Evolutionary conservation across 805 yeast genomes (phyloP).

Genomic region (Candida arabinofermentans): DNA sequence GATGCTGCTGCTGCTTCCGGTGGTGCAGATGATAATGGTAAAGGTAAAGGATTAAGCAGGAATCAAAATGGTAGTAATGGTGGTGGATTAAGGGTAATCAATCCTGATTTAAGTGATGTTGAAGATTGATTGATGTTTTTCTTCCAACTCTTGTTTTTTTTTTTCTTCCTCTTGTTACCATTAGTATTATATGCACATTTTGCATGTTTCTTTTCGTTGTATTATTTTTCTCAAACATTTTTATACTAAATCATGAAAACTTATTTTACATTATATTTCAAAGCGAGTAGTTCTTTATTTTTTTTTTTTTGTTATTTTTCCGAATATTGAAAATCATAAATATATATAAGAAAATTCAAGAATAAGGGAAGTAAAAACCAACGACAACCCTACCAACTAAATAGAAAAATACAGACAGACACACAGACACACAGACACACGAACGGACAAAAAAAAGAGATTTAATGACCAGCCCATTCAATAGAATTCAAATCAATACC

Average conservation of each 20-base stretch:
- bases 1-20: conserved; percentile 30
- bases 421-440: neutral
- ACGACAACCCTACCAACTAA: too few relatives aligned
- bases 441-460: neutral
- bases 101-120: conserved; percentile 28
- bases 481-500: conserved; percentile 92
- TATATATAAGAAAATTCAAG: too few relatives aligned
- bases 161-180: neutral
- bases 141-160: neutral
- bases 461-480: conserved; percentile 95
- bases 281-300: too few relatives aligned
- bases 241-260: too few relatives aligned
- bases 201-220: too few relatives aligned
- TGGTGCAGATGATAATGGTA: conserved; percentile 6
- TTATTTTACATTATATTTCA: too few relatives aligned
- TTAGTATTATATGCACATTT: neutral
- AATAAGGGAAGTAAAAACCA: too few relatives aligned
- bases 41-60: neutral
- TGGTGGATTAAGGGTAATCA: conserved; percentile 31
- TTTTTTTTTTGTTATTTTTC: too few relatives aligned
- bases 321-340: too few relatives aligned
- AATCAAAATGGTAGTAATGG: conserved; percentile 1
- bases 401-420: neutral
- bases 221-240: too few relatives aligned
- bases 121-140: neutral